Conservation (phyloP, 805 yeast genomes). For the Barnettozyma pratensis region DNA sequence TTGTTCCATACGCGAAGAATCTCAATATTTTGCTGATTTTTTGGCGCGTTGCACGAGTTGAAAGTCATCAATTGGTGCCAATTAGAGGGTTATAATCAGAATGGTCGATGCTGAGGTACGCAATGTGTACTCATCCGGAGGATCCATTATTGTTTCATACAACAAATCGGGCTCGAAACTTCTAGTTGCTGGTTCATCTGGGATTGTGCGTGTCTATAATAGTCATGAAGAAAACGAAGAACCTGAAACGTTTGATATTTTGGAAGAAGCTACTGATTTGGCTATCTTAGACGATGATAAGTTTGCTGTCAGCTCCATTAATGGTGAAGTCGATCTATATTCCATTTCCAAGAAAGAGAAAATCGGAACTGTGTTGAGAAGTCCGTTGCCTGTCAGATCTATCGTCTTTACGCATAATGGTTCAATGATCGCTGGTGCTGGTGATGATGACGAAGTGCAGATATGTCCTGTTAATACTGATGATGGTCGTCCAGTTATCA, state of each 20-base stretch:
- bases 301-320: conserved; percentile 19
- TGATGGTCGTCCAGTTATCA: conserved; percentile 18
- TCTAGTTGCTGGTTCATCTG: conserved; percentile 21
- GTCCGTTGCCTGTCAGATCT: conserved; percentile 38
- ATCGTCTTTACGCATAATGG: conserved; percentile 58
- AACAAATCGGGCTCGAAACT: conserved; percentile 17
- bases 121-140: conserved; percentile 22
- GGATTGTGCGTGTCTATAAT: conserved; percentile 19
- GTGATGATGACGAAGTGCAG: conserved; percentile 57
- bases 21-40: no score
- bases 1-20: not conserved
- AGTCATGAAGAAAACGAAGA: conserved; percentile 19
- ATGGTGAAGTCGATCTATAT: conserved; percentile 24
- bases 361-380: conserved; percentile 18
- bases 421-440: conserved; percentile 53
- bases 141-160: conserved; percentile 15
- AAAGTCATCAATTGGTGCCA: no score
- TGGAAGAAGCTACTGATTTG: conserved; percentile 20
- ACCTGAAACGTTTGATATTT: conserved; percentile 22
- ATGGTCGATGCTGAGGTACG: conserved; percentile 15
- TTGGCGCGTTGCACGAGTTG: no score
- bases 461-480: conserved; percentile 37
- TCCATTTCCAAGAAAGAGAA: conserved; percentile 11
- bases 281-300: conserved; percentile 11
- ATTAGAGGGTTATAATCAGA: no score